phyloP scores from a whole-genome alignment of 345 rosid genomes.

The Aurinia saxatilis region DNA sequence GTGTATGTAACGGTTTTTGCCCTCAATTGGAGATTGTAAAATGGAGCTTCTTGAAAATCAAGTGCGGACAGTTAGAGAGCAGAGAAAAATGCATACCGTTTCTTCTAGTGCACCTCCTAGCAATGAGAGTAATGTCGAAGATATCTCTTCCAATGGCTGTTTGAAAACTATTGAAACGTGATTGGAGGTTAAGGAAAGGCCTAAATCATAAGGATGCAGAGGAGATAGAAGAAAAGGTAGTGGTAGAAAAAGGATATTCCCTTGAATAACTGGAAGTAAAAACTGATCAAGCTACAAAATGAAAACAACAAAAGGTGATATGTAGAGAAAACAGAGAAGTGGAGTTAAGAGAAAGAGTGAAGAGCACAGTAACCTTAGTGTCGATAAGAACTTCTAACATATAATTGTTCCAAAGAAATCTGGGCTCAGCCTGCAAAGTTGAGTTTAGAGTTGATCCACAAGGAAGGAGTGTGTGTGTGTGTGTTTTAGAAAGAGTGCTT shows the following conservation, averaged over 20 bases:
- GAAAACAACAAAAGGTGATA: not conserved
- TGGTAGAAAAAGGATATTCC: conserved; percentile 74
- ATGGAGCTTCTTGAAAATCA: not conserved
- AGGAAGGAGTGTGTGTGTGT: too few relatives aligned
- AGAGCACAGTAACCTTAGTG: conserved; percentile 52
- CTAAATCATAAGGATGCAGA: not conserved
- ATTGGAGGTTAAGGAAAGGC: conserved; percentile 44
- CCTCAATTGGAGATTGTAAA: not conserved
- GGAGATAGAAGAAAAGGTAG: not conserved
- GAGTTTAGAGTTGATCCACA: too few relatives aligned
- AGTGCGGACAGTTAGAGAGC: not conserved
- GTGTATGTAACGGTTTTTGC: too few relatives aligned
- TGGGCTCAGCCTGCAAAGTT: conserved; percentile 99
- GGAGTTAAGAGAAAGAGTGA: conserved; percentile 16
- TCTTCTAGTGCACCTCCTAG: conserved; percentile 96
- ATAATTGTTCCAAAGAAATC: conserved; percentile 99
- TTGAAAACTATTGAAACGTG: conserved; percentile 83
- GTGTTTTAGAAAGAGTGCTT: too few relatives aligned
- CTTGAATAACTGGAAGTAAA: conserved; percentile 91
- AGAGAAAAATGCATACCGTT: conserved; percentile 42
- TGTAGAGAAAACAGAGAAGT: not conserved
- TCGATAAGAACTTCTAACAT: conserved; percentile 90
- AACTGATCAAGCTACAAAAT: conserved; percentile 82
- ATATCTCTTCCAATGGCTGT: conserved; percentile 87
- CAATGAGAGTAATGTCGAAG: conserved; percentile 71